These are phyloP conservation scores for Citropsis articulata DNA, from an alignment of 345 rosid genomes.

Conservation along the genomic window DNA sequence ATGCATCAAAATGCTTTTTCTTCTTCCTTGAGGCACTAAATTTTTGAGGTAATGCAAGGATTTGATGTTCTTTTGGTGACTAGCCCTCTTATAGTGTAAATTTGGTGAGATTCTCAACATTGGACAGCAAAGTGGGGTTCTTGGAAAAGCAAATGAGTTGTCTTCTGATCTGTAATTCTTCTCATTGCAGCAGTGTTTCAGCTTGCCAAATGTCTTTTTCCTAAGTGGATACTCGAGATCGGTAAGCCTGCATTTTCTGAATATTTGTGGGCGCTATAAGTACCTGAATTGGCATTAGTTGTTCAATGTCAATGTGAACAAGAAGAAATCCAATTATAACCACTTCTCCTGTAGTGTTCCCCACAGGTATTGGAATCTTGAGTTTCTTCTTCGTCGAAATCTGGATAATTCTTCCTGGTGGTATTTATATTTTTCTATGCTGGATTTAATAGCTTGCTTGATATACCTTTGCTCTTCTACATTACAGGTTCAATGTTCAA, in stretches of 20 bases:
- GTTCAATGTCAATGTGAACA: slow-evolving; percentile 15
- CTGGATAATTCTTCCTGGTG: slow-evolving; percentile 5
- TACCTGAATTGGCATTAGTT: slow-evolving; percentile 1
- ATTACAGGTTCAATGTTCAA: slow-evolving; percentile 39
- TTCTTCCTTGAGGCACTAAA: background rate
- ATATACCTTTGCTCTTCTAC: slow-evolving; percentile 9
- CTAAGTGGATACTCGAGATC: slow-evolving; percentile 22
- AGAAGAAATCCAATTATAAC: slow-evolving; percentile 16
- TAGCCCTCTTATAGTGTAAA: slow-evolving; percentile 7
- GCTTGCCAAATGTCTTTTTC: slow-evolving; percentile 24
- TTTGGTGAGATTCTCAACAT: slow-evolving; percentile 20
- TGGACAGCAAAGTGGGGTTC: slow-evolving; percentile 29
- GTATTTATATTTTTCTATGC: background rate
- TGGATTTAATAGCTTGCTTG: background rate
- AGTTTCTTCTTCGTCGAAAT: slow-evolving; percentile 1
- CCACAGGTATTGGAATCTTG: slow-evolving; percentile 14
- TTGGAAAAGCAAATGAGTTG: slow-evolving; percentile 35
- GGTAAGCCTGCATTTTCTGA: slow-evolving; percentile 20
- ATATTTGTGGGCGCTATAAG: slow-evolving; percentile 18
- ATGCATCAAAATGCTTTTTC: slow-evolving; percentile 7
- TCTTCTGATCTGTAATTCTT: slow-evolving; percentile 23
- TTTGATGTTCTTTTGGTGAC: slow-evolving; percentile 11
- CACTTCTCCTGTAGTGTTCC: slow-evolving; percentile 16
- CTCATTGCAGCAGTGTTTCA: slow-evolving; percentile 20
- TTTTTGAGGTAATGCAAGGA: slow-evolving; percentile 12